Percentiles rank a stretch among this genome's conserved stretches.
Conservation (phyloP, 768 basidiomycete species). For the Boletus reticuloceps region DNA sequence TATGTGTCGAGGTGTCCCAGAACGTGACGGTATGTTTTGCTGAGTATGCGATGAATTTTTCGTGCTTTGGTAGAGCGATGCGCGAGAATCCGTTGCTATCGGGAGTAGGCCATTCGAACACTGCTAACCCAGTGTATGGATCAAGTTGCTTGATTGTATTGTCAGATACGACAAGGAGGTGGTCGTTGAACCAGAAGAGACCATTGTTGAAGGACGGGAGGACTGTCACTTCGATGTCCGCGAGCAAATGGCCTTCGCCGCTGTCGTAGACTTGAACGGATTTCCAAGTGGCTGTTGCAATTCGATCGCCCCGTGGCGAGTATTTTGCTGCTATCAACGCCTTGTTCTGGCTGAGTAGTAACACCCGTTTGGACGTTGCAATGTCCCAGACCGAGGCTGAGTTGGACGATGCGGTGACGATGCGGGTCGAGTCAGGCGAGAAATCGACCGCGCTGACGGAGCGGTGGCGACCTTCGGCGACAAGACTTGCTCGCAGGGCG, state of each 20-base stretch:
- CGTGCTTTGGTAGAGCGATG: not conserved
- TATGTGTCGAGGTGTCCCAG: not conserved
- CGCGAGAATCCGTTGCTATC: not conserved
- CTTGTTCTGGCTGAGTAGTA: not conserved
- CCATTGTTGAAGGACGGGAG: not conserved
- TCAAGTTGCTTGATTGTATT: not conserved
- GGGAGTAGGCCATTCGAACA: not conserved
- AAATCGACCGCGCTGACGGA: not conserved
- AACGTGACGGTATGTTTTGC: not conserved
- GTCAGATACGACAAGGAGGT: not conserved
- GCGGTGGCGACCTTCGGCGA: not conserved
- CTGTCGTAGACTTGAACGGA: not conserved
- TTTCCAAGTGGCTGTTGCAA: not conserved
- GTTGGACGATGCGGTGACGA: not conserved
- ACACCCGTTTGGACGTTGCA: not conserved
- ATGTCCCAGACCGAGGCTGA: not conserved
- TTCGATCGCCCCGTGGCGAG: not conserved
- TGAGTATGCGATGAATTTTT: not conserved
- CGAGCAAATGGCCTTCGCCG: not conserved
- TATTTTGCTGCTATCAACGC: not conserved
- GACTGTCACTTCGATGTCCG: not conserved
- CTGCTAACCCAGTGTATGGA: not conserved
- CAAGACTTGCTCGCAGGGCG: not conserved
- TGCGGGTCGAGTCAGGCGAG: not conserved
- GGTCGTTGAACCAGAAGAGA: not conserved